Conservation (phyloP, 345 rosid species). For the Arabis alpina region DNA sequence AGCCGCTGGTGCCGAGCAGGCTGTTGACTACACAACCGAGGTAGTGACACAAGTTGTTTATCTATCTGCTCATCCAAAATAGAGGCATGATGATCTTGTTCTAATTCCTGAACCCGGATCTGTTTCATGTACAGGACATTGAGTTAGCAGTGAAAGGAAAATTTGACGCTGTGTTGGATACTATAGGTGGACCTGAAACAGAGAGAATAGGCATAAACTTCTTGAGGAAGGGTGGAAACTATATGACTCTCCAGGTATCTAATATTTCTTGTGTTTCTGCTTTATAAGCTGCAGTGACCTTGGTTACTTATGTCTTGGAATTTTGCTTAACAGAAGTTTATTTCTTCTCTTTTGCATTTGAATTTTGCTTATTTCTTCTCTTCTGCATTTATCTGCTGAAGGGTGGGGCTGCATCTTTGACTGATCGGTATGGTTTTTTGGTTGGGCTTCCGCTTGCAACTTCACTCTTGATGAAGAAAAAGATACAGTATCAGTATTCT, state of each 20-base stretch:
- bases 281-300: neutral
- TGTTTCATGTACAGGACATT: constrained; percentile 61
- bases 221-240: constrained; percentile 84
- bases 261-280: neutral
- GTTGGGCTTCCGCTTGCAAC: constrained; percentile 89
- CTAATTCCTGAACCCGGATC: neutral
- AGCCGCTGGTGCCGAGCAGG: constrained; percentile 88
- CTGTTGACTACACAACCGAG: constrained; percentile 84
- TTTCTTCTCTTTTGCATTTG: constrained; percentile 7
- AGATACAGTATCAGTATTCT: constrained; percentile 71
- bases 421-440: constrained; percentile 80
- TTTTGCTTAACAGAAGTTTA: constrained; percentile 1
- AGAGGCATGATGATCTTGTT: constrained; percentile 19
- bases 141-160: constrained; percentile 80
- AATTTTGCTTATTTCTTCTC: neutral
- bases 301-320: constrained; percentile 27
- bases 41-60: constrained; percentile 42
- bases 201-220: constrained; percentile 78
- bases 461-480: constrained; percentile 70
- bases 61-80: constrained; percentile 14
- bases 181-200: constrained; percentile 88
- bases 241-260: constrained; percentile 89
- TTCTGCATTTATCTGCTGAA: constrained; percentile 37
- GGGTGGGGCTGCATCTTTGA: constrained; percentile 91
- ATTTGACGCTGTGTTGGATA: constrained; percentile 93